Evolutionary conservation across 768 basidiomycete genomes (phyloP), one percentile per base, ranked within the genome.

Genomic region (Lyophyllum shimeji): DNA sequence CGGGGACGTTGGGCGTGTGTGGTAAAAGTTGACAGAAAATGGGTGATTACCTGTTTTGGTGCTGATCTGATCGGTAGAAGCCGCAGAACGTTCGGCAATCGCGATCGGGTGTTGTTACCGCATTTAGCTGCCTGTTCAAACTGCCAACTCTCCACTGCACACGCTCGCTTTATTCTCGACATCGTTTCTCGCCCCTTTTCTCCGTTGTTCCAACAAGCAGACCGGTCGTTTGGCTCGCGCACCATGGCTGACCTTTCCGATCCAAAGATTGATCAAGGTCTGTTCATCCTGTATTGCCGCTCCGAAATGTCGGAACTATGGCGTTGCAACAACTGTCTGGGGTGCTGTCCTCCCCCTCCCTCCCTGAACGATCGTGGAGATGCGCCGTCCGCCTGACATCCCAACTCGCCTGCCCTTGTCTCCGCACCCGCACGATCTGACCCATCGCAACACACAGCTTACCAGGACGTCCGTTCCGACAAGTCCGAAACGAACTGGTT

Each of bases 401-500:
- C n/a, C 46, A 48, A 42, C 33, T 46, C 48, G 44, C 15, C 21
- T 56, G n/a, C n/a, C 23, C 58, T 40, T 31, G 29, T 43, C 34
- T 47, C n/a, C n/a, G n/a, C n/a, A n/a, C n/a, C n/a, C n/a, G n/a
- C 50, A 51, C 54, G 53, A 67, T 65, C 67, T 72, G 58, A 66
- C 63, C n/a, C 56, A 63, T 62, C 58, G 53, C 48, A n/a, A n/a
- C 63, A 52, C 55, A 37, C 68, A 93, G 95, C 93, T 29, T 96
- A 97, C 79, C 77, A 83, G 70, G 90, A 94, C 62, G 88, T 97
- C 52, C 87, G 95, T 61, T 80, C 78, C 59, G 86, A 92, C 79
- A 94, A 94, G 67, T 79, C 86, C 37, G 89, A 91, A 27, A 90
- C 85, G 29, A 97, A 90, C 69, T 98, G 94, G 94, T 67, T 95